Evolutionary conservation across 1,284 basidiomycete species (phyloP).

Genomic region (Ustilago loliicola): DNA sequence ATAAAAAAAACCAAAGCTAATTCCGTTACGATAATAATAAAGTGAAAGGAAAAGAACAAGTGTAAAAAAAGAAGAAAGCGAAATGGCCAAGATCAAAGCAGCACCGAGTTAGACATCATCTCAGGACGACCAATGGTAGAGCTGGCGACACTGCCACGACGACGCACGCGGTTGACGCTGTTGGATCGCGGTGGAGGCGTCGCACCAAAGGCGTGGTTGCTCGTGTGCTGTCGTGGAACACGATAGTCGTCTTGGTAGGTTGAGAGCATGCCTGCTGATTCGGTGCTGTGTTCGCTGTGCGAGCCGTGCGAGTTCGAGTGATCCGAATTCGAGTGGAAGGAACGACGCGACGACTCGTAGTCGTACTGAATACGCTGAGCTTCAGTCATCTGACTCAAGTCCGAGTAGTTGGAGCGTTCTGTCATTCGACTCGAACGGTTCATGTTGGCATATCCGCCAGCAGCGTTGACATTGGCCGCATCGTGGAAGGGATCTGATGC

Average conservation of each 20-base stretch:
- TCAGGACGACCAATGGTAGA: slow-evolving; percentile 52
- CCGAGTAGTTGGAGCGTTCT: slow-evolving; percentile 47
- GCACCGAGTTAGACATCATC: slow-evolving; percentile 54
- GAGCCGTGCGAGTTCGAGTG: slow-evolving; percentile 27
- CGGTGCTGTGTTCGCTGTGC: slow-evolving; percentile 30
- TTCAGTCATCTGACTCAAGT: slow-evolving; percentile 53
- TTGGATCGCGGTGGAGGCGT: neutral
- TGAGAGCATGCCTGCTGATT: slow-evolving; percentile 25
- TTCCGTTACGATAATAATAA: slow-evolving; percentile 41
- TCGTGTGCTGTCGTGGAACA: slow-evolving; percentile 39
- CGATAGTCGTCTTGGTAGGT: slow-evolving; percentile 48
- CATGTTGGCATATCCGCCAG: slow-evolving; percentile 44
- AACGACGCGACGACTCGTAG: slow-evolving; percentile 52
- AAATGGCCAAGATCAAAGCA: slow-evolving; percentile 21
- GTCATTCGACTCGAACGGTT: slow-evolving; percentile 56
- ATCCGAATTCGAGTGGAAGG: slow-evolving; percentile 34
- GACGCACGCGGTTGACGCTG: slow-evolving; percentile 10
- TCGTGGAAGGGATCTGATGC: slow-evolving; percentile 41
- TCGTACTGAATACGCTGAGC: slow-evolving; percentile 59
- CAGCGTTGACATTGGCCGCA: slow-evolving; percentile 10
- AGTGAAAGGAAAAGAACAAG: slow-evolving; percentile 6
- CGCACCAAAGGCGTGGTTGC: slow-evolving; percentile 30
- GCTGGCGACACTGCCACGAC: slow-evolving; percentile 46
- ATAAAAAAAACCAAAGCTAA: neutral
- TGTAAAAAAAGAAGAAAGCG: neutral